Evolutionary conservation across 2,329 filamentous ascomycete species (phyloP).

Genomic region (Emergomyces orientalis): DNA sequence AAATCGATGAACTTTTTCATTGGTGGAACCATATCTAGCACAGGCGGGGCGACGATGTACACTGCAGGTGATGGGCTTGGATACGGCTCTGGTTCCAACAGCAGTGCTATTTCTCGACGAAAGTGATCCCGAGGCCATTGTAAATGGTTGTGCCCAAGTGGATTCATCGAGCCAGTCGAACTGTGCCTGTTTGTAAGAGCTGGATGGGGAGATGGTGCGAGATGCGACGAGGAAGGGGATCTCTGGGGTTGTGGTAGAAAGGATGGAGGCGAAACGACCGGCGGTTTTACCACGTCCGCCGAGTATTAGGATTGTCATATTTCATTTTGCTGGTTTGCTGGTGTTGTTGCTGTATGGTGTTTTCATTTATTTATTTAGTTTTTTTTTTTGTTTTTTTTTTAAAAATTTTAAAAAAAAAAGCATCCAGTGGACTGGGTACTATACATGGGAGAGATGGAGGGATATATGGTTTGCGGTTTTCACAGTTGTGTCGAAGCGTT

Average conservation of each 20-base stretch:
- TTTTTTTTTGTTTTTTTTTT: no score
- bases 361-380: no score
- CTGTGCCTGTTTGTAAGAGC: not conserved
- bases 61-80: conserved; percentile 26
- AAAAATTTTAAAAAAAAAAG: no score
- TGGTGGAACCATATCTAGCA: conserved; percentile 24
- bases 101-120: not conserved
- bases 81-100: not conserved
- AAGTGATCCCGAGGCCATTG: not conserved
- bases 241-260: not conserved
- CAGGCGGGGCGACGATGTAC: conserved; percentile 36
- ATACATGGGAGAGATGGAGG: no score
- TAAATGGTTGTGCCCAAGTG: conserved; percentile 10
- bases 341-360: not conserved
- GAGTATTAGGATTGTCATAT: conserved; percentile 11
- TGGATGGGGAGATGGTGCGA: not conserved
- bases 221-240: conserved; percentile 12
- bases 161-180: conserved; percentile 13
- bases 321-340: not conserved
- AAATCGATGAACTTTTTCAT: conserved; percentile 38
- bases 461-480: no score
- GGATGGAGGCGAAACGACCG: conserved; percentile 7
- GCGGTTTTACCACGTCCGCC: conserved; percentile 11
- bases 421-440: no score
- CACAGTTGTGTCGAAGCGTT: no score